These are phyloP conservation scores for Cylindrodendrum hubeiense DNA, from an alignment of 2,329 filamentous ascomycete species.

Conservation along the genomic window DNA sequence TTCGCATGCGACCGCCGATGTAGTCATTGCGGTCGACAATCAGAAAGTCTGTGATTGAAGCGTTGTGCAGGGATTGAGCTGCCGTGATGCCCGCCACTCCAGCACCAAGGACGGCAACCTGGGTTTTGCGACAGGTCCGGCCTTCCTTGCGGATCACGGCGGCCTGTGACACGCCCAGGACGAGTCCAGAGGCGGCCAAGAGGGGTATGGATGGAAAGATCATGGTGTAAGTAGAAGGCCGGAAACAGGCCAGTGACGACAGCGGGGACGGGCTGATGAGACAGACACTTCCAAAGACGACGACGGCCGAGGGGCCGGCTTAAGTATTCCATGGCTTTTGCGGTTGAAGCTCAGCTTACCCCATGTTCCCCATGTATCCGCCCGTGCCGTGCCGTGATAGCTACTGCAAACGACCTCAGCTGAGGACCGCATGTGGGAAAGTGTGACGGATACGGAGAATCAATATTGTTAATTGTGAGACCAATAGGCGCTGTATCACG, in stretches of 20 bases:
- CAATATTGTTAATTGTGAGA: not conserved
- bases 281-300: not conserved
- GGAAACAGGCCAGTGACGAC: not conserved
- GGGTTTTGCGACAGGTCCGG: conserved; percentile 45
- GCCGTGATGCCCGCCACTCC: conserved; percentile 74
- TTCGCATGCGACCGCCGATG: conserved; percentile 72
- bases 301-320: not conserved
- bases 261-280: not conserved
- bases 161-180: conserved; percentile 21
- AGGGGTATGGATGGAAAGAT: conserved; percentile 13
- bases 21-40: conserved; percentile 73
- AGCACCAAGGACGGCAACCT: conserved; percentile 59
- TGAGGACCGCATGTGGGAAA: not conserved
- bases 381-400: not conserved
- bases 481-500: not conserved
- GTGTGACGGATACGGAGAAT: no score
- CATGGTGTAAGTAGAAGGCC: conserved; percentile 1
- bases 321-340: not conserved
- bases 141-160: conserved; percentile 25
- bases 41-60: conserved; percentile 72
- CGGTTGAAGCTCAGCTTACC: not conserved
- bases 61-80: conserved; percentile 72
- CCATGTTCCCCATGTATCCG: not conserved
- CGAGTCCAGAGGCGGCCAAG: conserved; percentile 20
- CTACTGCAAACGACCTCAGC: not conserved